These are phyloP conservation scores for Pythium sukuiense DNA, from an alignment of 352 stramenopile genomes.

Conservation along the genomic window DNA sequence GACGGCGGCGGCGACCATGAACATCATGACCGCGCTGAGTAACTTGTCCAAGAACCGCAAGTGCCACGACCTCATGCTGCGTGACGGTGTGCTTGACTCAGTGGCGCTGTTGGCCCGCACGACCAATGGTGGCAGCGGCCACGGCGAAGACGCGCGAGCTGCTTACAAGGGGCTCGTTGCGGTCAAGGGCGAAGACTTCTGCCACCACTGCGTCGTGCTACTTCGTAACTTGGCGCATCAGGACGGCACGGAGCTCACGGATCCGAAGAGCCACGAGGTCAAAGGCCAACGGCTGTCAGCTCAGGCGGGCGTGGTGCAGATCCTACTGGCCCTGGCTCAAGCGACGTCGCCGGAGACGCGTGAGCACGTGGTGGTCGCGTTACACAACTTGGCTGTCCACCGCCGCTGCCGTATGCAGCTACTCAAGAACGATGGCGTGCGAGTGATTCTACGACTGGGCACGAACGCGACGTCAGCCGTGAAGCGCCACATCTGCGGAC, in stretches of 20 bases:
- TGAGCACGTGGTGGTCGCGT: conserved; percentile 63
- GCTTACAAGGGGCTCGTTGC: conserved; percentile 61
- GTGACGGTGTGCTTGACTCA: conserved; percentile 64
- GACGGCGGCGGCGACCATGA: conserved; percentile 31
- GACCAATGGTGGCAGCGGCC: conserved; percentile 14
- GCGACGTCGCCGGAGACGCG: conserved; percentile 48
- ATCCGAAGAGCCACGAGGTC: conserved; percentile 34
- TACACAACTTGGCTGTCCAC: conserved; percentile 66
- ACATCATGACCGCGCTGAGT: conserved; percentile 67
- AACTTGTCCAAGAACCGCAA: conserved; percentile 55
- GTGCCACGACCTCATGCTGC: conserved; percentile 76
- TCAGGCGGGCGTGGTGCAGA: conserved; percentile 52
- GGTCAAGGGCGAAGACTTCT: conserved; percentile 69
- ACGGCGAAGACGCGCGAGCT: conserved; percentile 31
- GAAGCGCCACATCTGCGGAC: conserved; percentile 65
- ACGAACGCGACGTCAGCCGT: conserved; percentile 40
- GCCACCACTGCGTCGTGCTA: conserved; percentile 57
- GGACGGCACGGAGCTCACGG: conserved; percentile 17
- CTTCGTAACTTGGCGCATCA: conserved; percentile 69
- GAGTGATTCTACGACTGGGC: conserved; percentile 54
- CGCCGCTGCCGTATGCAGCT: conserved; percentile 60
- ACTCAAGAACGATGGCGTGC: conserved; percentile 80
- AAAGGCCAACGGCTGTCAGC: conserved; percentile 53
- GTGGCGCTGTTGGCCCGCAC: conserved; percentile 42
- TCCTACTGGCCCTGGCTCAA: conserved; percentile 56